Base-by-base conservation (phyloP, 495 filamentous ascomycete genomes). In the Trichoderma reesei region DNA sequence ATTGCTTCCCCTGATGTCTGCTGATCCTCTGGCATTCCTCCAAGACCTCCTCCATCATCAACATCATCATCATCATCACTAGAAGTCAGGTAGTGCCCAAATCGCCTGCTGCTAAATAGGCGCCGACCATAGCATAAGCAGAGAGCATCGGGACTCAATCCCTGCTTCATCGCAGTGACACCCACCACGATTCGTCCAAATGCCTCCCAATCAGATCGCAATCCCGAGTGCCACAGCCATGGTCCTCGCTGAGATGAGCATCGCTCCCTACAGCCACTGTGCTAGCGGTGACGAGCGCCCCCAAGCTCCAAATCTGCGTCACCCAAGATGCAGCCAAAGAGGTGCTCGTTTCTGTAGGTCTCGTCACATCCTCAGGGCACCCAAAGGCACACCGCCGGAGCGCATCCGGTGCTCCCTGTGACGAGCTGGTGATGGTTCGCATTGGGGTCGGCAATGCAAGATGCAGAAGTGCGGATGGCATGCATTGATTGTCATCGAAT, bases 381-480 rank as follows among this genome's bases (percentile, higher is more conserved):
- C 26, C 46, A 54, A 16, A 31, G 46, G 51, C 51, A 56, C 51
- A 56, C 51, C 51, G 51, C 51, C 51, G 26, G 31, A 56, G 20
- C 31, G 9, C 5, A 14, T 33, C 3, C 26, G 51, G 31, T 18
- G 14, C 1, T 16, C 10, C 41, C n/a, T 13, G 41, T 44, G 41
- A 44, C n/a, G 41, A 44, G n/a, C 44, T 48, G 44, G 44, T 48
- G 16, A 26, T 26, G 44, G n/a, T 18, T 8, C 9, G 9, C 16
- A 48, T 18, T 44, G 41, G 41, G n/a, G 13, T 44, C 10, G 13
- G 10, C 41, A 44, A 44, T 26, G 26, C 26, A 26, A 26, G 26
- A 18, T 48, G 9, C 16, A 48, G 3, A 16, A 48, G 38, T 39
- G 38, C 38, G 6, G 38, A 39, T 39, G 38, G 38, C 26, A 26